Conservation (phyloP, 495 filamentous ascomycete genomes). For the Penicillium ochrochloron region DNA sequence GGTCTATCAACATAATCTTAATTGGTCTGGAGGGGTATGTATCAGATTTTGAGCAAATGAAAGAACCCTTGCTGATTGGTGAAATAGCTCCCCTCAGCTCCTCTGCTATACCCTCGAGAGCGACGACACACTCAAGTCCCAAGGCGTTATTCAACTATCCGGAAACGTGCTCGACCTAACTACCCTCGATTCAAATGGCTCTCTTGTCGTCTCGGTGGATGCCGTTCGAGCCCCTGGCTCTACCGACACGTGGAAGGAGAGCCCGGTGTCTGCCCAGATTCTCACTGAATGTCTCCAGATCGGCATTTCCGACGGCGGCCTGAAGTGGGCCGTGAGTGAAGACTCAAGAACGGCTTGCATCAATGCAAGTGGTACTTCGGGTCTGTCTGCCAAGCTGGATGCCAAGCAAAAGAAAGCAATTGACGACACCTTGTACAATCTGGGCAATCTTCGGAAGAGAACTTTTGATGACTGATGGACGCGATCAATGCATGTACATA, state of each 20-base stretch:
- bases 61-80: constrained; percentile 17
- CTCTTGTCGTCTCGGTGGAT: constrained; percentile 64
- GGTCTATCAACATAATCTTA: constrained; percentile 46
- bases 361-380: constrained; percentile 42
- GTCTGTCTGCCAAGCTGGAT: constrained; percentile 35
- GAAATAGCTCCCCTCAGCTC: constrained; percentile 60
- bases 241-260: constrained; percentile 39
- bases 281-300: constrained; percentile 39
- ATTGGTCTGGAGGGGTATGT: constrained; percentile 72
- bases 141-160: constrained; percentile 50
- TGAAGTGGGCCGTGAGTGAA: constrained; percentile 33
- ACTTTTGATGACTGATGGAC: constrained; percentile 32
- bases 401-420: constrained; percentile 40
- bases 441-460: constrained; percentile 75
- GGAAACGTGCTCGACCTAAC: constrained; percentile 67
- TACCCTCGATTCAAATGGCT: constrained; percentile 32
- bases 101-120: constrained; percentile 58
- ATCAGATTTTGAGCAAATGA: background rate
- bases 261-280: constrained; percentile 20
- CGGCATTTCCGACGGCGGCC: constrained; percentile 15
- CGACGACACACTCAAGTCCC: constrained; percentile 48
- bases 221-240: constrained; percentile 48
- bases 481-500: background rate
- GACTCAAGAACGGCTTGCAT: constrained; percentile 32
- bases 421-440: constrained; percentile 65